Evolutionary conservation across 345 rosid genomes (phyloP).

Genomic region (Reutealis trisperma): DNA sequence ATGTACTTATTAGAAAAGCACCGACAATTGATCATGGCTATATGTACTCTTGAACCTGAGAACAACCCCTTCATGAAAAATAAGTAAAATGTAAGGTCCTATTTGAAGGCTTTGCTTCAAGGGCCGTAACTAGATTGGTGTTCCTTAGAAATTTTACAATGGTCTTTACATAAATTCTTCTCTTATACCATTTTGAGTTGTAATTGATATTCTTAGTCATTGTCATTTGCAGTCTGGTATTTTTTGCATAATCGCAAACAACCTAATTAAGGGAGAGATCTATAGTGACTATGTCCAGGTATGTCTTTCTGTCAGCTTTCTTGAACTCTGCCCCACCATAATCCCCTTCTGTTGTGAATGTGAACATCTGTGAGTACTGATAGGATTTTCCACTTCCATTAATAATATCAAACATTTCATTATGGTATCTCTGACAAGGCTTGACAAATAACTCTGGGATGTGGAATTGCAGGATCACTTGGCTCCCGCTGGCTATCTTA

Average conservation of each 20-base stretch:
- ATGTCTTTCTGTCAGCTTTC: constrained; percentile 18
- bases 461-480: constrained; percentile 61
- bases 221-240: constrained; percentile 58
- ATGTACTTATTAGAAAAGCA: not conserved
- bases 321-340: not conserved
- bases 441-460: constrained; percentile 6
- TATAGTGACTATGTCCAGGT: constrained; percentile 87
- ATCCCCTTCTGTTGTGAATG: not conserved
- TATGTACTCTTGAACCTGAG: not conserved
- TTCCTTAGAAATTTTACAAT: not conserved
- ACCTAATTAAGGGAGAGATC: constrained; percentile 58
- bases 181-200: not conserved
- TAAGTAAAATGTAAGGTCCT: not conserved
- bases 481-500: constrained; percentile 85
- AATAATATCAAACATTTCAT: not conserved
- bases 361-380: not conserved
- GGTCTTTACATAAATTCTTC: not conserved
- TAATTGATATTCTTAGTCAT: not conserved
- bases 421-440: constrained; percentile 8
- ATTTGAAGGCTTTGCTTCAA: not conserved
- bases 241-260: constrained; percentile 60
- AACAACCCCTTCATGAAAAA: not conserved
- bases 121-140: not conserved
- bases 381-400: not conserved
- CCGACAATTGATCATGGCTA: not conserved